A percentile compares a stretch with the other conserved stretches of the same genome.
These are phyloP conservation scores for Alternaria longipes DNA, from an alignment of 2,329 filamentous ascomycete genomes.

Conservation along the genomic window DNA sequence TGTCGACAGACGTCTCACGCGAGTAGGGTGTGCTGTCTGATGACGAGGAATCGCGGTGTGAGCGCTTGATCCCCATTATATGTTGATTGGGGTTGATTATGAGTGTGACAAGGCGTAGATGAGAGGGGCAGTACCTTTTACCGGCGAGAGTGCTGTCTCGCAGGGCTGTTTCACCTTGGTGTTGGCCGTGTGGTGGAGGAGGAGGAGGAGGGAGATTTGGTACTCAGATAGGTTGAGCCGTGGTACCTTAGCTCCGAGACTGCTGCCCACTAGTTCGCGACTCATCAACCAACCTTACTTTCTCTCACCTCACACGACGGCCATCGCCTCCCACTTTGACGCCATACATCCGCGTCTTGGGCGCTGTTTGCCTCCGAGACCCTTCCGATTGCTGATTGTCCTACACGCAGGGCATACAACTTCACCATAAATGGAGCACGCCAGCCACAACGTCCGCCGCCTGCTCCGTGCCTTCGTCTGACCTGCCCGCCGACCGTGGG, in stretches of 20 bases:
- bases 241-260: constrained; percentile 18
- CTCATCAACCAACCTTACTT: constrained; percentile 19
- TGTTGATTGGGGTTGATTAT: constrained; percentile 20
- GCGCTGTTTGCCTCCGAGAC: constrained; percentile 37
- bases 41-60: constrained; percentile 61
- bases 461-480: constrained; percentile 65
- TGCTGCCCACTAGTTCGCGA: constrained; percentile 21
- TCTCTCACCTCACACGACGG: constrained; percentile 23
- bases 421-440: constrained; percentile 67
- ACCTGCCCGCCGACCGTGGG: constrained; percentile 64
- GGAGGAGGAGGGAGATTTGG: background rate
- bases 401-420: constrained; percentile 40
- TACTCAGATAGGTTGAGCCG: background rate
- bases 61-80: constrained; percentile 67
- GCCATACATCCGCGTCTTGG: constrained; percentile 33
- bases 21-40: constrained; percentile 47
- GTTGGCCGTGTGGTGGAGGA: constrained; percentile 1
- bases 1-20: constrained; percentile 36
- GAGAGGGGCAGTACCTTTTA: constrained; percentile 41
- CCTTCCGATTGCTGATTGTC: constrained; percentile 42
- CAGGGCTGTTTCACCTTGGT: constrained; percentile 13
- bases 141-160: constrained; percentile 16
- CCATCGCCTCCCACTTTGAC: constrained; percentile 23
- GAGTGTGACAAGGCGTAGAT: constrained; percentile 22
- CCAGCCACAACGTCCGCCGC: constrained; percentile 56